Evolutionary conservation across 331 rosid genomes (phyloP), one percentile per base, ranked within the genome.

Genomic region (Telfairia occidentalis): DNA sequence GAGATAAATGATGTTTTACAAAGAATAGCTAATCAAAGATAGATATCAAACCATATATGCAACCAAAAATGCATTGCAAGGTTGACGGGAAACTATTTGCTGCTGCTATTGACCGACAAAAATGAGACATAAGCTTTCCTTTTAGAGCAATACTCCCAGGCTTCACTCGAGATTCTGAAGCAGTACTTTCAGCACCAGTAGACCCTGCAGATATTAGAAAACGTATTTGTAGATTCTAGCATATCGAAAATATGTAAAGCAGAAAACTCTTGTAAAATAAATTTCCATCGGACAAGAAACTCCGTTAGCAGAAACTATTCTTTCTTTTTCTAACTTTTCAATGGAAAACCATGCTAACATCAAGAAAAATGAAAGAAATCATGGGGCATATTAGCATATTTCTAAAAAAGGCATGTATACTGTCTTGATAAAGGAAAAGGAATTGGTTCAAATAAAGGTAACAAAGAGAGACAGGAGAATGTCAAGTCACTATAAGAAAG

Each of bases 61-160:
- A 89, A 66, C 91, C 86, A 89, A 94, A 94, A 81, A 94, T 91
- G 87, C 98, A 91, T 83, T 94, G 97, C 89, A 94, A 78, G 63
- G 98, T 88, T 73, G 95, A 81, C 16, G 98, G 98, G 77, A 94
- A 91, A 88, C 94, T 88, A 82, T 94, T 91, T 72, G 97, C 97
- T 42, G 97, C 96, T 57, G 91, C 79, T 80, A 94, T 87, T 77
- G 97, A 94, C 72, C 89, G 93, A 87, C 97, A 94, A 86, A 94
- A 94, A 78, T 85, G 77, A 76, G 97, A 94, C 92, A 94, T 88
- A 59, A 94, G 86, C 78, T 87, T 94, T 76, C 88, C 90, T 85
- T 85, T 94, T 61, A 94, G 85, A 67, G 92, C 87, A 76, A 77
- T 86, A 79, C 85, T 86, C 80, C 84, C 96, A 18, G 97, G 92